These are phyloP conservation scores for Lactarius indigo DNA, from an alignment of 768 basidiomycete species.

Conservation along the genomic window DNA sequence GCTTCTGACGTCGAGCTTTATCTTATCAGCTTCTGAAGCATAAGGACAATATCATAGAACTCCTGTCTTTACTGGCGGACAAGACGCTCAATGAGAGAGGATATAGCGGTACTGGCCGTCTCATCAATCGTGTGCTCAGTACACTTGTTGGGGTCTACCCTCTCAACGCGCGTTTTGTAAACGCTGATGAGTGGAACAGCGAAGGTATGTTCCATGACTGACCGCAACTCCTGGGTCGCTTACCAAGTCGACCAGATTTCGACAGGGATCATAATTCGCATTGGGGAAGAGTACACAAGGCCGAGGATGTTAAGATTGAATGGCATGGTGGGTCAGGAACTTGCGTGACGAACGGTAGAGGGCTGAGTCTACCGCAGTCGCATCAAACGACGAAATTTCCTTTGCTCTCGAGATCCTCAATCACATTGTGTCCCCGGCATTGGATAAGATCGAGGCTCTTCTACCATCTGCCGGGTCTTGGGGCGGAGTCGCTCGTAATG, in stretches of 20 bases:
- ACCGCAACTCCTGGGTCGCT: background rate
- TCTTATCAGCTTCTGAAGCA: constrained; percentile 61
- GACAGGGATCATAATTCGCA: constrained; percentile 56
- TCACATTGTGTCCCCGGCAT: constrained; percentile 57
- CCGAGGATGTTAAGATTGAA: constrained; percentile 75
- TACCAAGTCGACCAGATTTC: constrained; percentile 44
- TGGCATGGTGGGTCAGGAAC: constrained; percentile 69
- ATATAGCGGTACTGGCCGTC: constrained; percentile 72
- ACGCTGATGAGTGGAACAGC: constrained; percentile 74
- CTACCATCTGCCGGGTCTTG: constrained; percentile 54
- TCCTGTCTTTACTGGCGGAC: constrained; percentile 65
- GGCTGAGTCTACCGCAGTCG: constrained; percentile 40
- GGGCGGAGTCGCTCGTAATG: constrained; percentile 66
- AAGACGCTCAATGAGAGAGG: constrained; percentile 87
- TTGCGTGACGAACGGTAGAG: constrained; percentile 1
- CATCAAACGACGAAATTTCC: constrained; percentile 64
- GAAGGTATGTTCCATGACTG: constrained; percentile 51
- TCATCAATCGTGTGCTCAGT: constrained; percentile 72
- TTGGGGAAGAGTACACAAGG: constrained; percentile 81
- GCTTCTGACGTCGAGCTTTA: constrained; percentile 6
- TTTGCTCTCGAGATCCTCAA: constrained; percentile 79
- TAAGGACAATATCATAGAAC: constrained; percentile 56
- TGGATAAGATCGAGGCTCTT: constrained; percentile 64
- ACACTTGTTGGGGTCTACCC: constrained; percentile 77
- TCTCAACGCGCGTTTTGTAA: constrained; percentile 74